Evolutionary conservation across 2,329 filamentous ascomycete genomes (phyloP).

Genomic region (Fusarium equiseti): DNA sequence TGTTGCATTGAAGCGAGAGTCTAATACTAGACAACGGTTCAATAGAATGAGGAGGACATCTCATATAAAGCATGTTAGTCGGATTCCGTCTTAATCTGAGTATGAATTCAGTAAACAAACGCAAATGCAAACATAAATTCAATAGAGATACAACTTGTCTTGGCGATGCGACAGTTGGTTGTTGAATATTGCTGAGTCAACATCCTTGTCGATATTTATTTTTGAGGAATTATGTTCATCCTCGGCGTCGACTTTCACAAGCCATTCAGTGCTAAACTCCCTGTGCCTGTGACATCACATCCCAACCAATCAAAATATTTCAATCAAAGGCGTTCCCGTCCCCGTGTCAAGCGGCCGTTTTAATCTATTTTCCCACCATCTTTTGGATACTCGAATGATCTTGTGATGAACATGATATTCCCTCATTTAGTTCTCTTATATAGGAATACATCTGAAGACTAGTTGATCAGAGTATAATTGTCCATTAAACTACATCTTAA

Average conservation of each 20-base stretch:
- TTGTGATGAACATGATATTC: constrained; percentile 17
- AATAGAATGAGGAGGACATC: neutral
- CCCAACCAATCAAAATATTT: constrained; percentile 34
- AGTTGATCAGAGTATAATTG: neutral
- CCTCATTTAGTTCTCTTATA: neutral
- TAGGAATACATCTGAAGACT: neutral
- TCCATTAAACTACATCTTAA: neutral
- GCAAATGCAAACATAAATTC: neutral
- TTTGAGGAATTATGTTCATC: constrained; percentile 5
- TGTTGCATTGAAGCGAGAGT: neutral
- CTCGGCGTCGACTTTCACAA: constrained; percentile 45
- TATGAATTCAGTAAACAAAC: neutral
- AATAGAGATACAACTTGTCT: neutral
- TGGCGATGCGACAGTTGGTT: neutral
- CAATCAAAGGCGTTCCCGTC: constrained; percentile 38
- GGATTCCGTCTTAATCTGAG: too few relatives aligned
- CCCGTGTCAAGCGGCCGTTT: constrained; percentile 23
- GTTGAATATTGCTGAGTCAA: constrained; percentile 26
- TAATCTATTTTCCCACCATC: constrained; percentile 17
- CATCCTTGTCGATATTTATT: constrained; percentile 8
- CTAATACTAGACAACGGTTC: neutral
- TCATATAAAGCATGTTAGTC: too few relatives aligned
- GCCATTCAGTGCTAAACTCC: constrained; percentile 31
- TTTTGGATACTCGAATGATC: constrained; percentile 21
- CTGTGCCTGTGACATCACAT: constrained; percentile 38